These are phyloP conservation scores for Didymellaceae sp. DNA, from an alignment of 2,329 filamentous ascomycete genomes.

Conservation along the genomic window DNA sequence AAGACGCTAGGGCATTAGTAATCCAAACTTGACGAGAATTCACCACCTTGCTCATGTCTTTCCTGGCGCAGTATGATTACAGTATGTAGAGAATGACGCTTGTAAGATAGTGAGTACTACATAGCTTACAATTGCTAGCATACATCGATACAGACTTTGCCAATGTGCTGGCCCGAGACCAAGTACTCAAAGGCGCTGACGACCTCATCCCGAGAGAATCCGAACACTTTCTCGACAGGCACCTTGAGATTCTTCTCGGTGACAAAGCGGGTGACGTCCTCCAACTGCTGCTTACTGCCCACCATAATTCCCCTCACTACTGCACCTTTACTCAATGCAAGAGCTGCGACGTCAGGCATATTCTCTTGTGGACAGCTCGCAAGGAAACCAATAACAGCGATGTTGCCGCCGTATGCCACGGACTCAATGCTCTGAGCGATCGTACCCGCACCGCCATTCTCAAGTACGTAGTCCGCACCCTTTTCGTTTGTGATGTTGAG, in stretches of 20 bases:
- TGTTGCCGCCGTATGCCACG: slow-evolving; percentile 54
- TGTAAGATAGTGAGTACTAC: no score
- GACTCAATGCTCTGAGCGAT: slow-evolving; percentile 54
- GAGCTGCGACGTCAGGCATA: slow-evolving; percentile 42
- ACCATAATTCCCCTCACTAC: slow-evolving; percentile 61
- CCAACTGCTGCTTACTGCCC: slow-evolving; percentile 61
- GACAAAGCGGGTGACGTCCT: slow-evolving; percentile 44
- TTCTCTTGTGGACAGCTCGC: slow-evolving; percentile 29
- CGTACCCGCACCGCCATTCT: slow-evolving; percentile 47
- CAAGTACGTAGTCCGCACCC: slow-evolving; percentile 54
- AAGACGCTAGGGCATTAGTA: no score
- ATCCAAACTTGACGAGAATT: no score
- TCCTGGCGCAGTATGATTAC: no score
- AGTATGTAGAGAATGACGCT: no score
- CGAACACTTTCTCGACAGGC: slow-evolving; percentile 42
- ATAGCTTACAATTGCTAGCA: no score
- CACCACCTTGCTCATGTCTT: no score
- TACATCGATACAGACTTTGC: slow-evolving; percentile 24
- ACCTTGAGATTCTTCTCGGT: slow-evolving; percentile 34
- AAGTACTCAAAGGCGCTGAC: slow-evolving; percentile 44
- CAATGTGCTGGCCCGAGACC: slow-evolving; percentile 42
- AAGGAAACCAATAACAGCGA: slow-evolving; percentile 55
- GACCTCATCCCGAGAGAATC: slow-evolving; percentile 39
- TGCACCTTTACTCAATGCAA: slow-evolving; percentile 38
- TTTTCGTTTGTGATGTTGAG: slow-evolving; percentile 52